Conservation (phyloP, 2,329 filamentous ascomycete species). For the Epicoccum sorghinum region DNA sequence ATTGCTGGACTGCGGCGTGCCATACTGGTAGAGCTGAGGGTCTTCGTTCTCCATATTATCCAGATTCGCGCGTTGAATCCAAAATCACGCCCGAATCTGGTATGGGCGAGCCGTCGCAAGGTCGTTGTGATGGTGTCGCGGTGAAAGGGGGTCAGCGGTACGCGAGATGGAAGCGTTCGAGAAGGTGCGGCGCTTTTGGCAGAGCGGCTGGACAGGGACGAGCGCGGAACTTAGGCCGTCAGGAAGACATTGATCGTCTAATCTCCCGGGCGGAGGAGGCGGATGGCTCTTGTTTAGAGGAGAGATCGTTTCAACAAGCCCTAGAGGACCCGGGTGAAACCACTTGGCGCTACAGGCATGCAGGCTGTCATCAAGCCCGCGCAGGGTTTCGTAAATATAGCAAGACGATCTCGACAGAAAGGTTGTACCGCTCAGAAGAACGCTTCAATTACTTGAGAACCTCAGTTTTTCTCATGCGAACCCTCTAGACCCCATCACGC, state of each 20-base stretch:
- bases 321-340: slow-evolving; percentile 36
- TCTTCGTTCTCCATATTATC: slow-evolving; percentile 49
- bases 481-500: slow-evolving; percentile 15
- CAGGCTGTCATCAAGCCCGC: slow-evolving; percentile 41
- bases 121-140: slow-evolving; percentile 32
- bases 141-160: slow-evolving; percentile 34
- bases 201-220: slow-evolving; percentile 35
- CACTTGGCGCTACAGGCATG: slow-evolving; percentile 46
- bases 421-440: slow-evolving; percentile 18
- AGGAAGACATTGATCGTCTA: slow-evolving; percentile 50
- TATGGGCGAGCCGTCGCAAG: slow-evolving; percentile 39
- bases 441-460: slow-evolving; percentile 4
- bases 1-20: slow-evolving; percentile 43
- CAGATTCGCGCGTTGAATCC: slow-evolving; percentile 34
- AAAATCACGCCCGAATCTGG: slow-evolving; percentile 46
- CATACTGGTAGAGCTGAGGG: slow-evolving; percentile 44
- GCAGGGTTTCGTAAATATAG: slow-evolving; percentile 42
- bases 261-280: slow-evolving; percentile 47
- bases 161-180: slow-evolving; percentile 43
- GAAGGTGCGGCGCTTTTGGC: slow-evolving; percentile 44
- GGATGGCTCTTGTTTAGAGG: slow-evolving; percentile 48
- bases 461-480: slow-evolving; percentile 7
- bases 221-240: slow-evolving; percentile 44
- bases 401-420: slow-evolving; percentile 28
- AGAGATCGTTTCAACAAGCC: slow-evolving; percentile 42